Evolutionary conservation across 257 asterid genomes (phyloP).

Genomic region (Lithospermum erythrorhizon): DNA sequence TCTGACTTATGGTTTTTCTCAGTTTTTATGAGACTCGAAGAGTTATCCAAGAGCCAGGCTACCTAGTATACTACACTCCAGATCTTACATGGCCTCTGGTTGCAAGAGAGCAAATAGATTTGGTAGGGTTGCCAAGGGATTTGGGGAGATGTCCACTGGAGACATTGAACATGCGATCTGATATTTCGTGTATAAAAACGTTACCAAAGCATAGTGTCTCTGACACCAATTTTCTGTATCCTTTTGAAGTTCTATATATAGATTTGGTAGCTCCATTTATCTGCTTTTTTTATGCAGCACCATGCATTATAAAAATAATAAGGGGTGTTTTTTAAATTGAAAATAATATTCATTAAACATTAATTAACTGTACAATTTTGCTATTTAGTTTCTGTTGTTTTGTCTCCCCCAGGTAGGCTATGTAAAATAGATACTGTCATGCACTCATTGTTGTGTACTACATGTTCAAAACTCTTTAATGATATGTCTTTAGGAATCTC

Average conservation of each 20-base stretch:
- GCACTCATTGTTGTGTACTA: neutral
- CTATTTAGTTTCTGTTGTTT: too few species aligned
- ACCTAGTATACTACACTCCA: slow-evolving; percentile 20
- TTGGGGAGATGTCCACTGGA: slow-evolving; percentile 35
- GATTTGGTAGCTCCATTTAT: too few species aligned
- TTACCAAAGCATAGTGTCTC: slow-evolving; percentile 23
- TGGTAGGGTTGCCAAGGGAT: slow-evolving; percentile 26
- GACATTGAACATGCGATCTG: slow-evolving; percentile 36
- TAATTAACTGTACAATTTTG: too few species aligned
- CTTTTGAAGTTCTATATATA: slow-evolving; percentile 10
- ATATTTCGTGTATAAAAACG: slow-evolving; percentile 57
- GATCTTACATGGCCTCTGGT: slow-evolving; percentile 49
- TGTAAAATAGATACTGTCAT: too few species aligned
- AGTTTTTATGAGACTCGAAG: slow-evolving; percentile 48
- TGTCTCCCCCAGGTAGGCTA: too few species aligned
- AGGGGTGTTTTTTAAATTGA: too few species aligned
- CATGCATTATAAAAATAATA: too few species aligned
- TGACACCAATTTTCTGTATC: slow-evolving; percentile 57
- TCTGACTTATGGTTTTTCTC: slow-evolving; percentile 21
- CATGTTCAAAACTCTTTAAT: neutral
- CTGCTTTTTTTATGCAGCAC: too few species aligned
- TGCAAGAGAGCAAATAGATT: slow-evolving; percentile 21
- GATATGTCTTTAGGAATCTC: neutral
- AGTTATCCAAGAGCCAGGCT: slow-evolving; percentile 32
- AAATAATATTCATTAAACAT: too few species aligned